Conservation (phyloP, 495 filamentous ascomycete species). For the Aspergillus sclerotioniger region DNA sequence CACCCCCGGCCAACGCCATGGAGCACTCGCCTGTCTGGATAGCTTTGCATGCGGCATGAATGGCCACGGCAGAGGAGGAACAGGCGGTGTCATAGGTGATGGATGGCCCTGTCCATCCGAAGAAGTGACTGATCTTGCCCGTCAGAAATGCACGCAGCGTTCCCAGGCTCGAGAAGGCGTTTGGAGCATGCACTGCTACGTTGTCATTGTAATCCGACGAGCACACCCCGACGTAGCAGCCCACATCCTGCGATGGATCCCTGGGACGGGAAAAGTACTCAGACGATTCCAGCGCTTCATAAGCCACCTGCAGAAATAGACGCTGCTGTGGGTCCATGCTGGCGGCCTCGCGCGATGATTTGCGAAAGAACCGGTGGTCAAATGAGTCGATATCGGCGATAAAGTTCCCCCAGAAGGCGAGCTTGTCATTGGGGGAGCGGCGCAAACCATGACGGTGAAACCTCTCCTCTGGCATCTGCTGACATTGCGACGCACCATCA, state of each 20-base stretch:
- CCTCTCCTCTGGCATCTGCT: no score
- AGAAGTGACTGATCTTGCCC: constrained; percentile 28
- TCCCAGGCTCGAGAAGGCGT: neutral
- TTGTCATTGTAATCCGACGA: neutral
- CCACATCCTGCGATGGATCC: neutral
- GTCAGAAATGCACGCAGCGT: neutral
- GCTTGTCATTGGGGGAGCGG: neutral
- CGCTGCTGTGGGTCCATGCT: neutral
- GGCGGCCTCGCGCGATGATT: neutral
- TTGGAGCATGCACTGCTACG: neutral
- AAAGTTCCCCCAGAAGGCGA: no score
- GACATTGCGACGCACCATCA: no score
- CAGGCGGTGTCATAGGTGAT: constrained; percentile 34
- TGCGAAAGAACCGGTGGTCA: neutral
- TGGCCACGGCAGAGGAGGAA: constrained; percentile 17
- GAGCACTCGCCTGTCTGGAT: constrained; percentile 29
- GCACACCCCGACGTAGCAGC: neutral
- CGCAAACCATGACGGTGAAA: no score
- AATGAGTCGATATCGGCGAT: neutral
- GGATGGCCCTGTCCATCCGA: constrained; percentile 41
- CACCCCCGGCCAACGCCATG: constrained; percentile 36
- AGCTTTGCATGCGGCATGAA: neutral
- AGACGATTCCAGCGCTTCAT: neutral
- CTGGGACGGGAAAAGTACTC: neutral
- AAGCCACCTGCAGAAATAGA: neutral